A percentile compares a stretch with the other conserved stretches of the same genome.
These are phyloP conservation scores for Trichoderma sp. DNA, from an alignment of 2,329 filamentous ascomycete species.

Conservation along the genomic window DNA sequence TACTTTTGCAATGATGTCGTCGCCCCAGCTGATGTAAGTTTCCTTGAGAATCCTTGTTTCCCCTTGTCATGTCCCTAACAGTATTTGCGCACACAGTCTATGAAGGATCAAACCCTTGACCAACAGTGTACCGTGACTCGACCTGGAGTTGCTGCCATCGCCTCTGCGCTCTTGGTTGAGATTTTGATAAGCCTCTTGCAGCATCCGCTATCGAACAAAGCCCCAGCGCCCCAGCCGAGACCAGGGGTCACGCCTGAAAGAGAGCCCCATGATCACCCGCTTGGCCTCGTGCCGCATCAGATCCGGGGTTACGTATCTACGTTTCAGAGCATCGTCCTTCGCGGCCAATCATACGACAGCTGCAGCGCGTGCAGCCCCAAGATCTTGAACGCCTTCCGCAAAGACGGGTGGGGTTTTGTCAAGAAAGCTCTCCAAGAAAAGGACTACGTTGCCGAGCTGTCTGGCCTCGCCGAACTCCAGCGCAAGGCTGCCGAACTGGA, in stretches of 20 bases:
- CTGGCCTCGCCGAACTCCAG: slow-evolving; percentile 70
- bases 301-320: slow-evolving; percentile 73
- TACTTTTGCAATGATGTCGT: slow-evolving; percentile 99
- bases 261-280: slow-evolving; percentile 56
- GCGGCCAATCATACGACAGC: slow-evolving; percentile 71
- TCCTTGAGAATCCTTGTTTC: neutral
- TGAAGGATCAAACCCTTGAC: slow-evolving; percentile 92
- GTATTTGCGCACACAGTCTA: slow-evolving; percentile 56
- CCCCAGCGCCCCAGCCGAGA: slow-evolving; percentile 51
- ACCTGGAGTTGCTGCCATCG: slow-evolving; percentile 87
- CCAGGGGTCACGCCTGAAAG: slow-evolving; percentile 46
- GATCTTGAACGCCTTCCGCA: slow-evolving; percentile 64
- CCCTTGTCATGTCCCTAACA: neutral
- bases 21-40: slow-evolving; percentile 81
- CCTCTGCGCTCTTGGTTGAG: slow-evolving; percentile 87
- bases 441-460: slow-evolving; percentile 75
- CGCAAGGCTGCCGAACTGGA: slow-evolving; percentile 51
- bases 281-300: slow-evolving; percentile 73
- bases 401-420: slow-evolving; percentile 72
- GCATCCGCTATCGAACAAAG: slow-evolving; percentile 68
- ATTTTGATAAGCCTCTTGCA: slow-evolving; percentile 84
- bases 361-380: slow-evolving; percentile 76
- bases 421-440: slow-evolving; percentile 70
- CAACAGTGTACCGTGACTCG: slow-evolving; percentile 98
- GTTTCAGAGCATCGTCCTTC: slow-evolving; percentile 71